phyloP scores from a whole-genome alignment of 495 filamentous ascomycete genomes.

The Hyaloscypha bicolor region DNA sequence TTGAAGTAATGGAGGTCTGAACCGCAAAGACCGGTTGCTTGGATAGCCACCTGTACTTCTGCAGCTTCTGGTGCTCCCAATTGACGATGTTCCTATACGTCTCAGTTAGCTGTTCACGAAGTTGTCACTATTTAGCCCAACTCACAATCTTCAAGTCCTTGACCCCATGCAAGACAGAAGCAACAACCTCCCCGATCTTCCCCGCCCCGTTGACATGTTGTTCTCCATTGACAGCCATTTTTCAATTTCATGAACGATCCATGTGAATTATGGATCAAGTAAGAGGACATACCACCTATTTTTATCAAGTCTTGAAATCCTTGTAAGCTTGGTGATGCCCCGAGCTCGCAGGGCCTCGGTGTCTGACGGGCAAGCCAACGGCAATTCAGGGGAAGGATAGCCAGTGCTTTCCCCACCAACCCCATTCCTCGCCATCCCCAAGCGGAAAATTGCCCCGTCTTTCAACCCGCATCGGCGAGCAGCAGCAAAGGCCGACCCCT shows the following conservation, averaged over 20 bases:
- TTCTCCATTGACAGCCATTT: conserved; percentile 4
- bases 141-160: conserved; percentile 61
- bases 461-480: conserved; percentile 32
- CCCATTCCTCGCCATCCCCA: not conserved
- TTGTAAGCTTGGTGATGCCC: not conserved
- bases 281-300: not conserved
- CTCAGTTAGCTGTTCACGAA: conserved; percentile 6
- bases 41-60: conserved; percentile 60
- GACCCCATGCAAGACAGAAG: conserved; percentile 70
- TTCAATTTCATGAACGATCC: not conserved
- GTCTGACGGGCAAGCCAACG: conserved; percentile 12
- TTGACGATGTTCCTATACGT: conserved; percentile 34
- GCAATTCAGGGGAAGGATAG: not conserved
- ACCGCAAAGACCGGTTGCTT: conserved; percentile 66
- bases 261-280: not conserved
- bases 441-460: conserved; percentile 15
- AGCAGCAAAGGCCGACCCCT: conserved; percentile 13
- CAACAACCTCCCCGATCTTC: conserved; percentile 42
- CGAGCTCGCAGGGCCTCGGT: conserved; percentile 17
- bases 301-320: conserved; percentile 7
- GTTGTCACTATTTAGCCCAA: not conserved
- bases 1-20: conserved; percentile 71
- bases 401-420: not conserved
- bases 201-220: not conserved
- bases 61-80: conserved; percentile 44